Evolutionary conservation across 768 basidiomycete genomes (phyloP), one percentile per base, ranked within the genome.

Genomic region (Cystofilobasidium macerans): DNA sequence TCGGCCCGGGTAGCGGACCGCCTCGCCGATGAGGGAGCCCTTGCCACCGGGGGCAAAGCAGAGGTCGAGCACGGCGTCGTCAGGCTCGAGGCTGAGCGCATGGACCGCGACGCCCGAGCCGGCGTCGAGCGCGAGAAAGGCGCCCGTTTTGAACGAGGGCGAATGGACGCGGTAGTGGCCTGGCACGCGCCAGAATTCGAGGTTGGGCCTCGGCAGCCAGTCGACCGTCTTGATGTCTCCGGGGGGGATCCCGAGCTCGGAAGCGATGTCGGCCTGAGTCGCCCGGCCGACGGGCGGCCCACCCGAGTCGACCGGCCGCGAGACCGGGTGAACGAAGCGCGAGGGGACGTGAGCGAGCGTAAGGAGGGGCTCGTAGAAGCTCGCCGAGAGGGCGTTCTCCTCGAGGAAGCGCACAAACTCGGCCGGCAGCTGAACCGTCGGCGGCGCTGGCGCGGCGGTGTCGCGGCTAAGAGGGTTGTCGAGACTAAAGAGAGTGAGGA

Each of bases 31-130:
- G 3, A 67, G 28, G 8, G 65, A 51, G 6, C 60, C 48, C 18
- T 67, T 67, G 3, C 65, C 65, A 13, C 65, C 65, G 24, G 65
- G 65, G 2, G 65, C 65, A 14, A 59, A 67, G 42, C 65, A 67
- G 0, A 67, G 65, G n/a, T 67, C 65, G 53, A 67, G 65, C 11
- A 67, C 58, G 53, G 56, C 20, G 40, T 67, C 65, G 47, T 61
- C 53, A 0, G 65, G 59, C 16, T 61, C 22, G 6, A 67, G 30
- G 54, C 16, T 18, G 22, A 67, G 65, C 18, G 65, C 65, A n/a
- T 61, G 65, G 13, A 67, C 65, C 0, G 65, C 65, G 26, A 67
- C 65, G 40, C 58, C 65, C 11, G 65, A 67, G 16, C 59, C 65
- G 35, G 58, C 65, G 38, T 67, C 65, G 24, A 67, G 53, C 20